Base-by-base conservation (phyloP, 208 protist genomes). In the Crithidia bombi region DNA sequence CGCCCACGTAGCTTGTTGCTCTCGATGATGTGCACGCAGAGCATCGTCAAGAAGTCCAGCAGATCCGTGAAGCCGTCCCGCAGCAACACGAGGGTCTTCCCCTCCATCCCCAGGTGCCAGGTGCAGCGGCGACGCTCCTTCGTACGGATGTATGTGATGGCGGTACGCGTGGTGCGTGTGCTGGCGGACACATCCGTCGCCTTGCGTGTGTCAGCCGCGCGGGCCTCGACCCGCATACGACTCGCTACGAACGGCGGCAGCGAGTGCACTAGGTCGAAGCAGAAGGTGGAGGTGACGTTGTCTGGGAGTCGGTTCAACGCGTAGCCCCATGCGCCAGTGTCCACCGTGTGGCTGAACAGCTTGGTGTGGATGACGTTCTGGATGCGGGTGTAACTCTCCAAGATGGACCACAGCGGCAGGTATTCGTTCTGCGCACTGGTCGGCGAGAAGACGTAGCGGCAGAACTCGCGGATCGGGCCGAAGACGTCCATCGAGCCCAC, bases 11-110 rank as follows among this genome's bases (percentile, higher is more conserved):
- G 85, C 73, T 96, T 96, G 77, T 90, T 87, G 77, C 86, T 92
- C 71, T 96, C 92, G 62, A 96, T 93, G 38, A 94, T 90, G 79
- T 96, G 92, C 10, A 96, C 81, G 65, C 89, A 96, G 26, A 96
- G 75, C 83, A 91, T 94, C 11, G 88, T 90, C 21, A 96, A 51
- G 64, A 96, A 96, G 57, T 96, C 92, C 5, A 96, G 82, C 50
- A 96, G 56, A 64, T 96, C 92, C 2, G 92, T 94, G 74, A 86
- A 93, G 52, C 85, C 85, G 61, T 96, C 92, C 17, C 92, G 87
- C 51, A 96, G 75, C 38, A 96, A 73, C 35, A 96, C 88, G 12
- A 96, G 79, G 25, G 86, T 84, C 79, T 95, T 96, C 4, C 89
- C 89, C 62, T 91, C 86, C 86, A 92, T 93, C 11, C 90, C 90